Percentiles rank a stretch among this genome's conserved stretches.
phyloP scores from a whole-genome alignment of 257 asterid species.

The Capsicum chinense region DNA sequence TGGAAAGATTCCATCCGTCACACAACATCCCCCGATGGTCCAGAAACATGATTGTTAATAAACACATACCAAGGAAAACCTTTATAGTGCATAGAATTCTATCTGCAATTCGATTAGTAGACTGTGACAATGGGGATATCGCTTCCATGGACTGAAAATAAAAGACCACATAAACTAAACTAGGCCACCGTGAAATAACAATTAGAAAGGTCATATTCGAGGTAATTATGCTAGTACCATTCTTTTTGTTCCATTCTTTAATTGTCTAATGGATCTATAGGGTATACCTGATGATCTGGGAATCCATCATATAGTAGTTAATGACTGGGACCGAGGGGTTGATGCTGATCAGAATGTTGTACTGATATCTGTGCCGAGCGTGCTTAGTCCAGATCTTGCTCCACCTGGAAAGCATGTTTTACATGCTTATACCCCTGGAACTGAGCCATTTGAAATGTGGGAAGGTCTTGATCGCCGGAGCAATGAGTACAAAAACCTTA shows the following conservation, averaged over 20 bases:
- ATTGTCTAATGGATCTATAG: slow-evolving; percentile 38
- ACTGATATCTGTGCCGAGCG: slow-evolving; percentile 84
- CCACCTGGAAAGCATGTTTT: slow-evolving; percentile 89
- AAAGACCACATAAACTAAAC: neutral
- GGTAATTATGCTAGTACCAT: neutral
- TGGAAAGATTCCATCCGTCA: neutral
- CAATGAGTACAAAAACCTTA: slow-evolving; percentile 85
- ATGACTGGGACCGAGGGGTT: slow-evolving; percentile 93
- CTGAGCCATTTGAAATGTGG: slow-evolving; percentile 90
- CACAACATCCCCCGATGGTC: neutral
- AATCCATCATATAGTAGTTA: slow-evolving; percentile 93
- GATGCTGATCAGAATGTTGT: slow-evolving; percentile 96
- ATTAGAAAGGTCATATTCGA: neutral
- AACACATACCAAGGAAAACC: too few relatives aligned
- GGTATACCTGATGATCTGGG: slow-evolving; percentile 78
- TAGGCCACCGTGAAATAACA: neutral
- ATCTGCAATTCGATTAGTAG: neutral
- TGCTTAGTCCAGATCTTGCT: slow-evolving; percentile 79
- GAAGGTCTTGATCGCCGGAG: slow-evolving; percentile 87
- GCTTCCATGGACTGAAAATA: neutral
- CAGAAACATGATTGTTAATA: neutral
- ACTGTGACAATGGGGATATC: neutral
- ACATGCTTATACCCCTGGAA: slow-evolving; percentile 94
- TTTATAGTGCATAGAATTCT: neutral
- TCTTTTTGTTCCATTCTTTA: neutral